phyloP scores from a whole-genome alignment of 192 early-diverging fungal species.

The Linnemannia schmuckeri region DNA sequence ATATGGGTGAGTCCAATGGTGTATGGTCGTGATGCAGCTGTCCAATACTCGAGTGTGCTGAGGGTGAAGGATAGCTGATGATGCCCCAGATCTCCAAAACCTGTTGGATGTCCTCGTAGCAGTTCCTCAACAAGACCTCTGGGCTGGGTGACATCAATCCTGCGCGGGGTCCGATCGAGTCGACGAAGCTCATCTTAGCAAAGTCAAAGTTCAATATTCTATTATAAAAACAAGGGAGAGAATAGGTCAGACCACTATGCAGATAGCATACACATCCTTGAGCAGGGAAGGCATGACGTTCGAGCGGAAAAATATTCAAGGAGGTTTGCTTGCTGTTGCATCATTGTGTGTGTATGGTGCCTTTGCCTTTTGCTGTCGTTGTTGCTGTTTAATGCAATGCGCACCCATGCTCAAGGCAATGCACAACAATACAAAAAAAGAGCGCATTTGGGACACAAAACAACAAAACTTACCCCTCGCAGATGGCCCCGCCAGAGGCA shows the following conservation, averaged over 20 bases:
- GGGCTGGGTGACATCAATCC: slow-evolving; percentile 45
- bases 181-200: slow-evolving; percentile 28
- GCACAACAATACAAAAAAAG: not conserved
- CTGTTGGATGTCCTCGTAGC: slow-evolving; percentile 64
- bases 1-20: slow-evolving; percentile 37
- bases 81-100: slow-evolving; percentile 66
- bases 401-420: not conserved
- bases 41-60: slow-evolving; percentile 18
- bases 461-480: slow-evolving; percentile 59
- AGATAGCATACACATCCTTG: not conserved
- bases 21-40: not conserved
- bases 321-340: not conserved
- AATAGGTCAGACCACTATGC: not conserved
- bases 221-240: slow-evolving; percentile 4
- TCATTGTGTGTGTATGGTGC: not conserved
- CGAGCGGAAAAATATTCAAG: not conserved
- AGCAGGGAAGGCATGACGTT: not conserved
- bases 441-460: not conserved
- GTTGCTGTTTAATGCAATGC: not conserved
- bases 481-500: slow-evolving; percentile 62
- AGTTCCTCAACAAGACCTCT: slow-evolving; percentile 58
- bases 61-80: slow-evolving; percentile 58
- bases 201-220: not conserved
- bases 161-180: slow-evolving; percentile 31
- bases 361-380: not conserved